Evolutionary conservation across 805 yeast genomes (phyloP), one percentile per base, ranked within the genome.

Genomic region (Lachancea thermotolerans): DNA sequence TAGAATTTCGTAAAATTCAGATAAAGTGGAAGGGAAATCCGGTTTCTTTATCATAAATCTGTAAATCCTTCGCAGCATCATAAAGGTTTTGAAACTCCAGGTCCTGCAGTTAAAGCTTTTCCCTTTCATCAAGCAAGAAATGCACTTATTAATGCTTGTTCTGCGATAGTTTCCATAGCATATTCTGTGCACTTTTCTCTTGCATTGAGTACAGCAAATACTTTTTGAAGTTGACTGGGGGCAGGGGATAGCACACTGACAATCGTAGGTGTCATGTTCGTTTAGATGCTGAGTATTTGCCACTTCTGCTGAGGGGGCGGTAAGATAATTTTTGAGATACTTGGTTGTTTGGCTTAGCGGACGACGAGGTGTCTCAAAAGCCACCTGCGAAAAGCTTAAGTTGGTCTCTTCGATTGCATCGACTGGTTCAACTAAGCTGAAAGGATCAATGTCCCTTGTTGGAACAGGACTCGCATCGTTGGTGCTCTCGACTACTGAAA

Each of bases 1-100:
- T 16, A 47, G 33, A 10, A 37, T 27, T 11, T 27, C 36, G 35
- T 47, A 40, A 28, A 61, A 49, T 12, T 38, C 39, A 33, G 46
- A 34, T 27, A 55, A 21, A 35, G 53, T 42, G 32, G 48, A 14
- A 27, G 53, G 71, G 41, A 58, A 49, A 27, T 32, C 43, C 18
- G 49, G 53, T 14, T 39, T 45, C 25, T 55, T 55, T 1, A 49
- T 48, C 14, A 67, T 39, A 10, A 57, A 50, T 37, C 62, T 53
- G 53, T 57, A 67, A 15, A 68, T 49, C 42, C 62, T 66, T 48
- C 78, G 63, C 2, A 62, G 35, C 42, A 66, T 58, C 64, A 70
- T 59, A 29, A 72, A 48, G 12, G 62, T 52, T 25, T 51, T 42
- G 36, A 68, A 52, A 18, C 57, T 52, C 2, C 47, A 21, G 29